Evolutionary conservation across 73 alveolate genomes (phyloP).

Genomic region (Paramecium sonneborni): DNA sequence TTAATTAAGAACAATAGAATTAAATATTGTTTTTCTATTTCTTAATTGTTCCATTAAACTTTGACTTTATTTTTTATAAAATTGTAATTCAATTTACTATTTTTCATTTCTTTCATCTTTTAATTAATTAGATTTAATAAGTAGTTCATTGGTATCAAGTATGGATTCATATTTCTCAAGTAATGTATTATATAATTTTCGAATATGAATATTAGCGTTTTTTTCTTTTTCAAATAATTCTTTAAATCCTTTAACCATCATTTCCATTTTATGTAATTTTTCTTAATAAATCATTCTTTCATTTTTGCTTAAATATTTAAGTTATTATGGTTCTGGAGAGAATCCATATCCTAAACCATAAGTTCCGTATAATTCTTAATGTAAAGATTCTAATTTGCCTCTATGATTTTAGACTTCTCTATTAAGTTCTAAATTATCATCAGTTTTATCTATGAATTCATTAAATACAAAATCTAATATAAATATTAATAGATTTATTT

Average conservation of each 20-base stretch:
- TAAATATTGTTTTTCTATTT: conserved; percentile 46
- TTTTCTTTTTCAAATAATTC: conserved; percentile 56
- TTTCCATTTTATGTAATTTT: conserved; percentile 53
- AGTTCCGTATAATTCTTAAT: conserved; percentile 50
- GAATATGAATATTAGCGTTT: neutral
- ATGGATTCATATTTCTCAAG: neutral
- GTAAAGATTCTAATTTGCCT: conserved; percentile 48
- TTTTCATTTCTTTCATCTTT: conserved; percentile 42
- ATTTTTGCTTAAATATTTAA: conserved; percentile 49
- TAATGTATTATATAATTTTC: conserved; percentile 6
- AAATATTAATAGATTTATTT: neutral
- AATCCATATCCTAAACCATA: conserved; percentile 53
- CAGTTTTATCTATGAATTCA: conserved; percentile 53
- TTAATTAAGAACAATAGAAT: conserved; percentile 27
- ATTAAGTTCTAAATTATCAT: conserved; percentile 35
- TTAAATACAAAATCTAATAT: conserved; percentile 56
- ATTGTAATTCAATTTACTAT: conserved; percentile 8
- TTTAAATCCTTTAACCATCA: conserved; percentile 63
- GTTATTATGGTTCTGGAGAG: conserved; percentile 42
- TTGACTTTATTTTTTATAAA: conserved; percentile 34
- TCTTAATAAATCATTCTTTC: conserved; percentile 61
- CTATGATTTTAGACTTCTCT: conserved; percentile 49
- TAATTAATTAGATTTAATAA: conserved; percentile 18
- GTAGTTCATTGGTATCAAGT: conserved; percentile 42
- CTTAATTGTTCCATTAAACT: conserved; percentile 53